Evolutionary conservation across 1,139 yeast genomes (phyloP).

Genomic region (Candida sp.): DNA sequence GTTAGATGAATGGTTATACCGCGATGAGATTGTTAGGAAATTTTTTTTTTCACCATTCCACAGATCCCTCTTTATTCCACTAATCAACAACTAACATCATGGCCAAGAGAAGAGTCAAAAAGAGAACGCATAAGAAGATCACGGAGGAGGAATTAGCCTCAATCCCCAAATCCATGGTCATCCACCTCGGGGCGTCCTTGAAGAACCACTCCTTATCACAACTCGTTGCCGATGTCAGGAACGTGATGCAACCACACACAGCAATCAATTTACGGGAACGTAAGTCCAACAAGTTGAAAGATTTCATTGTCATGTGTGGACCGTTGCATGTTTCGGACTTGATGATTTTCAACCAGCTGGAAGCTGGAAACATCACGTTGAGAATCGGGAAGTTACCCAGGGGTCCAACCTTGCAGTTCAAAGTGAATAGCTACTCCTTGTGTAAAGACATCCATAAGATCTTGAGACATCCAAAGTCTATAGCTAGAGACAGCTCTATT

Average conservation of each 20-base stretch:
- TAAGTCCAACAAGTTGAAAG: slow-evolving; percentile 84
- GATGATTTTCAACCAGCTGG: slow-evolving; percentile 83
- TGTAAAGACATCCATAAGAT: slow-evolving; percentile 80
- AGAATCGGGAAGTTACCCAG: slow-evolving; percentile 89
- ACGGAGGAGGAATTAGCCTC: slow-evolving; percentile 71
- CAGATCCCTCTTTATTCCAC: background rate
- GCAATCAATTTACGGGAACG: slow-evolving; percentile 89
- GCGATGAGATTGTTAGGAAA: slow-evolving; percentile 10
- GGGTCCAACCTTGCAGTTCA: slow-evolving; percentile 93
- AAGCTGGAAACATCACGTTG: slow-evolving; percentile 79
- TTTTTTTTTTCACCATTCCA: background rate
- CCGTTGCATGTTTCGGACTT: slow-evolving; percentile 93
- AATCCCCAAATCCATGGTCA: slow-evolving; percentile 93
- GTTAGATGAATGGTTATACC: background rate
- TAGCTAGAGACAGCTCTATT: slow-evolving; percentile 65
- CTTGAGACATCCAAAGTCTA: slow-evolving; percentile 72
- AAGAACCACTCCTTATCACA: slow-evolving; percentile 84
- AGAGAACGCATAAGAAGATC: slow-evolving; percentile 80
- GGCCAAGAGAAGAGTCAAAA: slow-evolving; percentile 61
- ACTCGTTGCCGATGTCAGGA: slow-evolving; percentile 85
- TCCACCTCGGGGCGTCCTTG: slow-evolving; percentile 81
- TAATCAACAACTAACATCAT: slow-evolving; percentile 18
- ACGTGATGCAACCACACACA: slow-evolving; percentile 96
- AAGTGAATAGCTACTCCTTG: slow-evolving; percentile 75
- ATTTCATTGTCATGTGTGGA: slow-evolving; percentile 96